Evolutionary conservation across 805 yeast species (phyloP).

Genomic region (Komagataella pseudopastoris): DNA sequence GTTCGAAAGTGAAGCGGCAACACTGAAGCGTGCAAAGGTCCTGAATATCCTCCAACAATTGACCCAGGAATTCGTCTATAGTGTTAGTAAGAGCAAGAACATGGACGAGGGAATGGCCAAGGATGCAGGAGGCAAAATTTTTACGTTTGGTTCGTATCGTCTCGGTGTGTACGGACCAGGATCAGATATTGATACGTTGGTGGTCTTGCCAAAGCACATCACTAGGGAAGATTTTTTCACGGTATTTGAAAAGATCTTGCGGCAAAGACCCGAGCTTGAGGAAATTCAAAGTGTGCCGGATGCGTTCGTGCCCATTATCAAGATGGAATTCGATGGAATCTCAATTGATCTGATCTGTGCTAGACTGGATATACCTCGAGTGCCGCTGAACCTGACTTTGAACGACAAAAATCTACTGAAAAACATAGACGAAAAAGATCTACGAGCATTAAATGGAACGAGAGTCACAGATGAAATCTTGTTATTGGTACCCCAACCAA

Average conservation of each 20-base stretch:
- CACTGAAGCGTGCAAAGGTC: slow-evolving; percentile 68
- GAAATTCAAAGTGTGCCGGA: slow-evolving; percentile 92
- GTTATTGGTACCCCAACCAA: slow-evolving; percentile 80
- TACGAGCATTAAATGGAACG: slow-evolving; percentile 88
- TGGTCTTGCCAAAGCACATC: slow-evolving; percentile 96
- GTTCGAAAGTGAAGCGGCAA: slow-evolving; percentile 78
- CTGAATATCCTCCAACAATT: slow-evolving; percentile 58
- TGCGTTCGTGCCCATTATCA: slow-evolving; percentile 95
- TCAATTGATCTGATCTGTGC: slow-evolving; percentile 88
- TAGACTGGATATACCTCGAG: slow-evolving; percentile 66
- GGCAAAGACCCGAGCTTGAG: slow-evolving; percentile 68
- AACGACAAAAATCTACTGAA: slow-evolving; percentile 75
- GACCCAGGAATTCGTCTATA: slow-evolving; percentile 70
- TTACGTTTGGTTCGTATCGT: slow-evolving; percentile 89
- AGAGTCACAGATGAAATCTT: slow-evolving; percentile 94
- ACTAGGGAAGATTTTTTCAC: slow-evolving; percentile 80
- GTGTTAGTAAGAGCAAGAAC: slow-evolving; percentile 67
- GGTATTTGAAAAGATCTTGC: slow-evolving; percentile 58
- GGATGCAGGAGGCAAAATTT: slow-evolving; percentile 97
- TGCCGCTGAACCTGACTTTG: slow-evolving; percentile 61
- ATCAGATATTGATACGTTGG: slow-evolving; percentile 89
- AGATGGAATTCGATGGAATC: slow-evolving; percentile 79
- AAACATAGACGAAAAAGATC: slow-evolving; percentile 83
- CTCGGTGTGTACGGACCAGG: slow-evolving; percentile 98
- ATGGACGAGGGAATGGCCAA: slow-evolving; percentile 96